phyloP scores from a whole-genome alignment of 768 basidiomycete species.

The Leucosporidium creatinivorum region DNA sequence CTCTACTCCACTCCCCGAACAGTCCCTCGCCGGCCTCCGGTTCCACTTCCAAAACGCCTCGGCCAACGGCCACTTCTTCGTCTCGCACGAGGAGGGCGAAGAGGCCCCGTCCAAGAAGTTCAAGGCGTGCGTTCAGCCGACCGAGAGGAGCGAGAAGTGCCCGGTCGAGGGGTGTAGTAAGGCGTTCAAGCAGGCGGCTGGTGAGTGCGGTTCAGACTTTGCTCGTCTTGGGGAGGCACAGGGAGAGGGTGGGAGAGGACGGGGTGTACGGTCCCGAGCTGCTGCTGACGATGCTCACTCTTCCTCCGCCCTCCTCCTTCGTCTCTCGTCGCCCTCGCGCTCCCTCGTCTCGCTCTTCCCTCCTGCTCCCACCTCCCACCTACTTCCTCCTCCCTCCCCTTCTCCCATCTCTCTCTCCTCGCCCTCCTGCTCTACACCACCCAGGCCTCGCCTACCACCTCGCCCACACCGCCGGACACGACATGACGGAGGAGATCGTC shows the following conservation, averaged over 20 bases:
- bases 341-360: background rate
- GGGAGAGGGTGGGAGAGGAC: too few species aligned
- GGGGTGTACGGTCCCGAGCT: too few species aligned
- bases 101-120: constrained; percentile 30
- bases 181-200: constrained; percentile 32
- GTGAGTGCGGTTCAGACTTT: constrained; percentile 8
- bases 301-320: too few species aligned
- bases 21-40: constrained; percentile 29
- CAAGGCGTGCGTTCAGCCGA: constrained; percentile 24
- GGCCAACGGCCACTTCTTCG: constrained; percentile 32
- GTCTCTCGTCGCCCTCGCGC: background rate
- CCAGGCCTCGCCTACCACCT: constrained; percentile 34
- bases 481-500: constrained; percentile 20
- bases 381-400: background rate
- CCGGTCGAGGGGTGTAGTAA: constrained; percentile 27
- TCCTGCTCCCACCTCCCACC: background rate
- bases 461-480: constrained; percentile 29
- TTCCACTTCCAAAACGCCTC: constrained; percentile 33
- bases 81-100: constrained; percentile 28
- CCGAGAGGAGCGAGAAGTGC: constrained; percentile 16
- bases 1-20: background rate
- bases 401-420: background rate
- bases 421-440: too few species aligned
- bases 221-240: too few species aligned
- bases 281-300: too few species aligned